Conservation (phyloP, 2,329 filamentous ascomycete species). For the Phialocephala subalpina region DNA sequence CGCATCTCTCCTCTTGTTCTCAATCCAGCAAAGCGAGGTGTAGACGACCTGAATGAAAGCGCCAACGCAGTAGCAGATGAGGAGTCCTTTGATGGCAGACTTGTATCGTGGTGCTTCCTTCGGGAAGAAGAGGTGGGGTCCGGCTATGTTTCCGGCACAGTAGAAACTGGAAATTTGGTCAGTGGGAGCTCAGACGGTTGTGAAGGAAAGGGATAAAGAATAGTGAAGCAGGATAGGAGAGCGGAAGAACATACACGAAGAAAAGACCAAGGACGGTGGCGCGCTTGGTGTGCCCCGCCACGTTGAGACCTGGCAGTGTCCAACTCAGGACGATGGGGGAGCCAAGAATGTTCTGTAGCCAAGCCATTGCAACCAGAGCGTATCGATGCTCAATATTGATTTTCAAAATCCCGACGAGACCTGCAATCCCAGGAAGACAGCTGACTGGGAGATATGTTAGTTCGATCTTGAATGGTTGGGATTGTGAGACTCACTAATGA, state of each 20-base stretch:
- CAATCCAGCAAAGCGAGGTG: constrained; percentile 19
- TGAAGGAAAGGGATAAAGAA: no score
- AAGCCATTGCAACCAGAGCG: constrained; percentile 67
- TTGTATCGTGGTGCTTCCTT: constrained; percentile 64
- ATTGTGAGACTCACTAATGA: constrained; percentile 16
- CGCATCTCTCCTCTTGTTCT: constrained; percentile 27
- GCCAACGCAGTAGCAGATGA: constrained; percentile 51
- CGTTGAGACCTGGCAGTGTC: constrained; percentile 62
- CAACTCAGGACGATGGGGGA: constrained; percentile 48
- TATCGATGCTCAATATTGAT: constrained; percentile 72
- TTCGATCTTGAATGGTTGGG: no score
- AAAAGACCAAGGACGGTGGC: constrained; percentile 74
- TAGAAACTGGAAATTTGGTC: constrained; percentile 60
- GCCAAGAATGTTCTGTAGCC: constrained; percentile 75
- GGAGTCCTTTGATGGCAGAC: constrained; percentile 44
- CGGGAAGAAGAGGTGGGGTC: constrained; percentile 65
- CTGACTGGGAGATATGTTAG: background rate
- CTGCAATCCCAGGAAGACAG: constrained; percentile 16
- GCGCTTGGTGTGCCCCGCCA: constrained; percentile 79
- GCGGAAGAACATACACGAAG: constrained; percentile 62
- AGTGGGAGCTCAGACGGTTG: constrained; percentile 51
- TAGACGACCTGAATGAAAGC: constrained; percentile 9
- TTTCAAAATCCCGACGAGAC: constrained; percentile 53
- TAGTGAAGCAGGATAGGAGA: no score
- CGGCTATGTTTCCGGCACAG: constrained; percentile 70